Evolutionary conservation across 1,284 basidiomycete genomes (phyloP).

Genomic region (Papiliotrema laurentii): DNA sequence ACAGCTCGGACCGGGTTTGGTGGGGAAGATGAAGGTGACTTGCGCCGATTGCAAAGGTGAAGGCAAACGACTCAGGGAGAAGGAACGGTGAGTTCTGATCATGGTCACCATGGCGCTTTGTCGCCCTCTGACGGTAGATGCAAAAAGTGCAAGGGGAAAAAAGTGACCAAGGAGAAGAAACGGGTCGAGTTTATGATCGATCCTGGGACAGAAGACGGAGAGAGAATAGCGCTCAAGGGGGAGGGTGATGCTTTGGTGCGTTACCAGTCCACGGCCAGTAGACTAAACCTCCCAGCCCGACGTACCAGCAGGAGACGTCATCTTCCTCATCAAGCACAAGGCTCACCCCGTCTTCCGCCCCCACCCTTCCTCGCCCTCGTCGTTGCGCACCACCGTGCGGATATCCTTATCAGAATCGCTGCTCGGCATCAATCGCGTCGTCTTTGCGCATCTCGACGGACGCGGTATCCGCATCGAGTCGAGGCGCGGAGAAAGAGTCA

Average conservation of each 20-base stretch:
- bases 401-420: constrained; percentile 90
- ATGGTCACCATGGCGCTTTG: too few relatives aligned
- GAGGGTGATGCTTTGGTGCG: constrained; percentile 84
- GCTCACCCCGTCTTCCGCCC: constrained; percentile 65
- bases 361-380: constrained; percentile 16
- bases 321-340: constrained; percentile 70
- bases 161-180: constrained; percentile 80
- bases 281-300: constrained; percentile 58
- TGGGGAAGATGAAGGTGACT: constrained; percentile 52
- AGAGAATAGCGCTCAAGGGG: constrained; percentile 79
- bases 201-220: constrained; percentile 78
- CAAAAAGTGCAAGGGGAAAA: constrained; percentile 90
- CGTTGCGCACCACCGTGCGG: constrained; percentile 38
- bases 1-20: constrained; percentile 45
- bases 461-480: constrained; percentile 72
- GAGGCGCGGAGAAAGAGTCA: constrained; percentile 64
- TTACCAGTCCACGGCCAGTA: background rate
- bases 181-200: constrained; percentile 80
- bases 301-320: constrained; percentile 76
- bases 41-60: constrained; percentile 77
- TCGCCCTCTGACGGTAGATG: constrained; percentile 61
- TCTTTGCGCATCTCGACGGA: constrained; percentile 84
- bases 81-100: constrained; percentile 73
- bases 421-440: constrained; percentile 78
- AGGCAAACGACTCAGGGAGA: constrained; percentile 77